Percentiles rank a stretch among this genome's conserved stretches.
Evolutionary conservation across 2,329 filamentous ascomycete species (phyloP).

Genomic region (Colletotrichum sp.): DNA sequence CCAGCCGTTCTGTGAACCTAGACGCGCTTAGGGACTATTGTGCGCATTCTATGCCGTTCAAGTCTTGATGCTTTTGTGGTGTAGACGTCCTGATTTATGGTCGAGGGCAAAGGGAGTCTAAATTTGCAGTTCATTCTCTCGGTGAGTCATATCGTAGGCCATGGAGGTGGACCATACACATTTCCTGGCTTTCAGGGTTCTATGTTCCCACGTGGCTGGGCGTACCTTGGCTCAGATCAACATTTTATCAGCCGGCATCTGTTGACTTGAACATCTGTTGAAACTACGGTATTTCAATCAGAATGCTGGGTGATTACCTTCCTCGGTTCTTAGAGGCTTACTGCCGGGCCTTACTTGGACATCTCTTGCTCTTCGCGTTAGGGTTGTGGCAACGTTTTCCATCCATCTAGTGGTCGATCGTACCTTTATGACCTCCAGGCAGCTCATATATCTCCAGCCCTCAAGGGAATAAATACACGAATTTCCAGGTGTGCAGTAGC

Average conservation of each 20-base stretch:
- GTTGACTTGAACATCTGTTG: background rate
- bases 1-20: background rate
- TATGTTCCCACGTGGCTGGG: background rate
- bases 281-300: background rate
- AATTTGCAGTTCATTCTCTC: background rate
- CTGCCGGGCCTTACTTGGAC: background rate
- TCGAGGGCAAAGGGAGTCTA: background rate
- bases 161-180: background rate
- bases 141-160: background rate
- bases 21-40: background rate
- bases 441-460: background rate
- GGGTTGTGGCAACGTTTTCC: background rate
- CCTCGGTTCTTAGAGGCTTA: background rate
- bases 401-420: background rate
- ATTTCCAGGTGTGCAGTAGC: background rate
- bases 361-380: background rate
- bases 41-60: too few relatives aligned
- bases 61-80: background rate
- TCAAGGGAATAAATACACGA: background rate
- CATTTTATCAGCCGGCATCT: background rate
- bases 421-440: background rate
- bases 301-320: background rate
- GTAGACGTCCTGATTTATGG: background rate
- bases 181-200: background rate
- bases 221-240: background rate